These are phyloP conservation scores for Stachybotrys echinatus DNA, from an alignment of 2,329 filamentous ascomycete species.

Conservation along the genomic window DNA sequence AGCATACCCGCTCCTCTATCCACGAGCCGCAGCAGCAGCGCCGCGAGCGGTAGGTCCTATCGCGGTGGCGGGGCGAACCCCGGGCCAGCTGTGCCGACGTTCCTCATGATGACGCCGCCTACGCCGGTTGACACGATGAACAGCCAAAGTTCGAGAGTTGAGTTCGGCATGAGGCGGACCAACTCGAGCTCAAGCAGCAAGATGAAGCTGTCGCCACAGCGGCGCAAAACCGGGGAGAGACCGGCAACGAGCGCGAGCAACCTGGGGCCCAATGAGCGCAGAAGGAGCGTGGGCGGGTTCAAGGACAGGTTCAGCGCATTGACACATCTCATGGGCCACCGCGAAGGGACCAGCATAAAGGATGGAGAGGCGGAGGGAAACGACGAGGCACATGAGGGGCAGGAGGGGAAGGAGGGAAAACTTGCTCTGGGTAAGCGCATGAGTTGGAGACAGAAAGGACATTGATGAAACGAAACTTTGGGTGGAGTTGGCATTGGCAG, in stretches of 20 bases:
- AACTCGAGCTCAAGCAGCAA: slow-evolving; percentile 23
- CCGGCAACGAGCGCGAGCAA: not conserved
- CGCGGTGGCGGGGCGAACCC: slow-evolving; percentile 23
- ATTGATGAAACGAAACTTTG: not conserved
- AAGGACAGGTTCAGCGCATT: slow-evolving; percentile 30
- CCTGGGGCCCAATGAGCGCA: slow-evolving; percentile 15
- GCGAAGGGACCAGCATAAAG: slow-evolving; percentile 13
- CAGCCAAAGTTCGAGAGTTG: slow-evolving; percentile 13
- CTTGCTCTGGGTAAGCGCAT: not conserved
- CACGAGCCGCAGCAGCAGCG: slow-evolving; percentile 48
- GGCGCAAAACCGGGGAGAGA: slow-evolving; percentile 8
- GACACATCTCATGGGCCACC: slow-evolving; percentile 20
- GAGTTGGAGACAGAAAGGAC: slow-evolving; percentile 1
- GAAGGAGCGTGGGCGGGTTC: slow-evolving; percentile 23
- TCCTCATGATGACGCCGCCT: slow-evolving; percentile 42
- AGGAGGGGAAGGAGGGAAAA: slow-evolving; percentile 5
- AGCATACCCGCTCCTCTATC: slow-evolving; percentile 39
- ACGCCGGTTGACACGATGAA: slow-evolving; percentile 28
- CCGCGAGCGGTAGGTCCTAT: slow-evolving; percentile 41
- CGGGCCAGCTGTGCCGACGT: slow-evolving; percentile 28
- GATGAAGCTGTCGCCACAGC: slow-evolving; percentile 12
- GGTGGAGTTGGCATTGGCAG: too few species aligned
- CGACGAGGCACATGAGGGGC: slow-evolving; percentile 10
- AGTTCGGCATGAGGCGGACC: slow-evolving; percentile 25
- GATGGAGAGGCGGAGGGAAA: slow-evolving; percentile 14